Evolutionary conservation across 140 eudicot genomes (phyloP).

Genomic region (Erigeron philadelphicus): DNA sequence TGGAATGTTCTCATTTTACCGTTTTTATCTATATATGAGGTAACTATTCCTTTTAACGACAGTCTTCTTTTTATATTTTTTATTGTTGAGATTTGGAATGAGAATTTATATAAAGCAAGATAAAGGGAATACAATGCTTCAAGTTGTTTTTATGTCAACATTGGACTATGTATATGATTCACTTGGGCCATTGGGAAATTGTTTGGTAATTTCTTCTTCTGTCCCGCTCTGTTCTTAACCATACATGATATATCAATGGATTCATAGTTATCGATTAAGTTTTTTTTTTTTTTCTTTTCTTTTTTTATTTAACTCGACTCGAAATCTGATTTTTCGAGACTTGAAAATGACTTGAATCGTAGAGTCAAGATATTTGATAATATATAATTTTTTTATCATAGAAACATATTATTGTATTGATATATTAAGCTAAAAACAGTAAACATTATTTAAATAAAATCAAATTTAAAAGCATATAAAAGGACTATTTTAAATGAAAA

Average conservation of each 20-base stretch:
- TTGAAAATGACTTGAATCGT: too few species aligned
- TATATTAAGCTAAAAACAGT: too few species aligned
- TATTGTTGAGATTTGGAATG: conserved; percentile 21
- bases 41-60: neutral
- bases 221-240: conserved; percentile 21
- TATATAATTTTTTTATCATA: too few species aligned
- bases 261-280: too few species aligned
- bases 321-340: too few species aligned
- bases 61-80: neutral
- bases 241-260: conserved; percentile 16
- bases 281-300: too few species aligned
- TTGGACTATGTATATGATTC: conserved; percentile 22
- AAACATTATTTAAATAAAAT: too few species aligned
- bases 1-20: neutral
- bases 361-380: too few species aligned
- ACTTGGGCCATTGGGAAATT: conserved; percentile 29
- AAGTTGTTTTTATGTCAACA: conserved; percentile 28
- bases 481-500: too few species aligned
- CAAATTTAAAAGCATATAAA: too few species aligned
- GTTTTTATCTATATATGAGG: neutral
- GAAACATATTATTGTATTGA: too few species aligned
- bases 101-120: conserved; percentile 16
- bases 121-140: conserved; percentile 23
- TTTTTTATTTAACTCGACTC: too few species aligned
- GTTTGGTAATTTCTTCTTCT: conserved; percentile 32